Conservation (phyloP, 176 grass and related monocot genomes). For the Avena atlantica region DNA sequence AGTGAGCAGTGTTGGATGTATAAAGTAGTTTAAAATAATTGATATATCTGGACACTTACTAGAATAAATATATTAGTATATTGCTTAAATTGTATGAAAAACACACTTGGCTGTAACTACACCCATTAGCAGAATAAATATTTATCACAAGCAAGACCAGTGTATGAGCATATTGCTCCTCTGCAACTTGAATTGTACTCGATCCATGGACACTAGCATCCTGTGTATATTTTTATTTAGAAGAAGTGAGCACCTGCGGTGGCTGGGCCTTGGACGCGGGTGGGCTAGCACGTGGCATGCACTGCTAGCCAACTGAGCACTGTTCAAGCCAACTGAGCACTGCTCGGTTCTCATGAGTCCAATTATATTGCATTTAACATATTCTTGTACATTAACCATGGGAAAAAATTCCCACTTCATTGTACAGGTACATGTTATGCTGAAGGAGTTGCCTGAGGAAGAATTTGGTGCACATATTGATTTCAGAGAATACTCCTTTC, state of each 20-base stretch:
- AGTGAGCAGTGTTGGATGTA: background rate
- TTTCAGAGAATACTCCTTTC: constrained; percentile 97
- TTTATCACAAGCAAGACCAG: constrained; percentile 9
- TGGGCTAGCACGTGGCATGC: background rate
- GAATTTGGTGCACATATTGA: constrained; percentile 81
- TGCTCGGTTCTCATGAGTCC: background rate
- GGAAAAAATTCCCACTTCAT: constrained; percentile 25
- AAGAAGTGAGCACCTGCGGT: background rate
- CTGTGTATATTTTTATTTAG: background rate
- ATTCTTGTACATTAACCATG: constrained; percentile 13
- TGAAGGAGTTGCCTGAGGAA: constrained; percentile 74
- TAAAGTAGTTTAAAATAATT: constrained; percentile 10
- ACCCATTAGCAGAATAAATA: background rate
- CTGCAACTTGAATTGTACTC: background rate
- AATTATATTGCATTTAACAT: constrained; percentile 3
- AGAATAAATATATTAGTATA: background rate
- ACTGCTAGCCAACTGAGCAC: background rate
- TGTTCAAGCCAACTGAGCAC: background rate
- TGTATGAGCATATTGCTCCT: background rate
- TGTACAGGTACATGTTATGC: constrained; percentile 85
- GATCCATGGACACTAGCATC: background rate
- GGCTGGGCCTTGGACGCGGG: background rate
- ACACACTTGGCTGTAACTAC: background rate
- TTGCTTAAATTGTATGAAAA: background rate
- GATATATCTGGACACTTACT: background rate